These are phyloP conservation scores for Rhynchosporium graminicola DNA, from an alignment of 2,329 filamentous ascomycete genomes.

Conservation along the genomic window DNA sequence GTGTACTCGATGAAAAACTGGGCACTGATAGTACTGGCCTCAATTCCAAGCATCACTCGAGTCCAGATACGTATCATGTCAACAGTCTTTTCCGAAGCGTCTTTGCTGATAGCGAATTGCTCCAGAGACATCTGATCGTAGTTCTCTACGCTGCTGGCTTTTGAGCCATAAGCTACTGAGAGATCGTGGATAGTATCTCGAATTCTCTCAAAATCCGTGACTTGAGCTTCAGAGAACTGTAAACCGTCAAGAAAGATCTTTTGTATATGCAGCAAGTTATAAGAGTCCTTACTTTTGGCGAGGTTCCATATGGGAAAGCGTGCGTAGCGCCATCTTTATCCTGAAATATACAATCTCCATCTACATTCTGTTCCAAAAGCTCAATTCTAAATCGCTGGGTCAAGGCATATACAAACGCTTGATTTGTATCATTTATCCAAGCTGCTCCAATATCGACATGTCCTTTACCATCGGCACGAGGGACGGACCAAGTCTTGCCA, in stretches of 20 bases:
- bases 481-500: constrained; percentile 42
- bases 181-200: constrained; percentile 28
- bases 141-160: constrained; percentile 26
- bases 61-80: constrained; percentile 46
- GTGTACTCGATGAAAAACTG: constrained; percentile 58
- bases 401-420: constrained; percentile 44
- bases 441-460: constrained; percentile 55
- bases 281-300: constrained; percentile 32
- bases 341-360: constrained; percentile 48
- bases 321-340: constrained; percentile 41
- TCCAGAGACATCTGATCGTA: constrained; percentile 42
- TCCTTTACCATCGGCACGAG: constrained; percentile 38
- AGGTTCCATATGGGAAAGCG: constrained; percentile 41
- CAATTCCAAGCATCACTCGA: constrained; percentile 52
- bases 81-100: constrained; percentile 40
- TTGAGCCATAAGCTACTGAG: constrained; percentile 28
- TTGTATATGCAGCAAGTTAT: not conserved
- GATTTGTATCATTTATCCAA: constrained; percentile 53
- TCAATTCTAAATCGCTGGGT: constrained; percentile 46
- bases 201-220: constrained; percentile 25
- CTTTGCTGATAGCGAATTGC: constrained; percentile 41
- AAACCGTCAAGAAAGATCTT: not conserved
- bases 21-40: constrained; percentile 52
- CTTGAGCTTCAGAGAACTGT: constrained; percentile 19
- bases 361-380: constrained; percentile 50